phyloP scores from a whole-genome alignment of 164 flowering plant species.

The Magnolia officinalis region DNA sequence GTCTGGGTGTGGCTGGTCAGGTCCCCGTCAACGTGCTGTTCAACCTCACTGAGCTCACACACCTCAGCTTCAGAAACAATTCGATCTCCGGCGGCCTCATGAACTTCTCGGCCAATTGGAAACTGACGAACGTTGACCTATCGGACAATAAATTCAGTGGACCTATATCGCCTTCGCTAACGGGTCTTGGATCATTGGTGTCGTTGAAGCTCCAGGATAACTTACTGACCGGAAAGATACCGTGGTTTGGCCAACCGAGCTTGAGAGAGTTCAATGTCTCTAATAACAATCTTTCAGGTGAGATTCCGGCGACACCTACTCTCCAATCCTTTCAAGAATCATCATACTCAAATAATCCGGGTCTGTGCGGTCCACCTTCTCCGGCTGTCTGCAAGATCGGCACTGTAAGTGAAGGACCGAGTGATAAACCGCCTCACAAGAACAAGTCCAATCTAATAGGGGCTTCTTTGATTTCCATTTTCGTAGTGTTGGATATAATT shows the following conservation, averaged over 20 bases:
- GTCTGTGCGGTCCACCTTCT: constrained; percentile 35
- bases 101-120: constrained; percentile 35
- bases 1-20: constrained; percentile 28
- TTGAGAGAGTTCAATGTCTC: constrained; percentile 47
- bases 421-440: background rate
- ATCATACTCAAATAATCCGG: constrained; percentile 29
- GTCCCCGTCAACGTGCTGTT: constrained; percentile 22
- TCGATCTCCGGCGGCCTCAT: constrained; percentile 29
- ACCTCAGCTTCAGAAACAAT: constrained; percentile 45
- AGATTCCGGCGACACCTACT: constrained; percentile 31
- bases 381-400: constrained; percentile 7
- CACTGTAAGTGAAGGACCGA: background rate
- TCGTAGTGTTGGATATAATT: constrained; percentile 25
- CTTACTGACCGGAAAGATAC: constrained; percentile 36
- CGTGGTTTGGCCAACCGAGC: constrained; percentile 32
- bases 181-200: constrained; percentile 19
- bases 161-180: constrained; percentile 30
- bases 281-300: constrained; percentile 40
- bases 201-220: constrained; percentile 45
- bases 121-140: constrained; percentile 34
- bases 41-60: constrained; percentile 30
- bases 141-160: constrained; percentile 44
- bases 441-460: background rate
- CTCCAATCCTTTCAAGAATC: constrained; percentile 26
- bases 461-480: constrained; percentile 7